Percentiles rank a stretch among this genome's conserved stretches.
Evolutionary conservation across 2,329 filamentous ascomycete species (phyloP).

Genomic region (Exophiala viscosa): DNA sequence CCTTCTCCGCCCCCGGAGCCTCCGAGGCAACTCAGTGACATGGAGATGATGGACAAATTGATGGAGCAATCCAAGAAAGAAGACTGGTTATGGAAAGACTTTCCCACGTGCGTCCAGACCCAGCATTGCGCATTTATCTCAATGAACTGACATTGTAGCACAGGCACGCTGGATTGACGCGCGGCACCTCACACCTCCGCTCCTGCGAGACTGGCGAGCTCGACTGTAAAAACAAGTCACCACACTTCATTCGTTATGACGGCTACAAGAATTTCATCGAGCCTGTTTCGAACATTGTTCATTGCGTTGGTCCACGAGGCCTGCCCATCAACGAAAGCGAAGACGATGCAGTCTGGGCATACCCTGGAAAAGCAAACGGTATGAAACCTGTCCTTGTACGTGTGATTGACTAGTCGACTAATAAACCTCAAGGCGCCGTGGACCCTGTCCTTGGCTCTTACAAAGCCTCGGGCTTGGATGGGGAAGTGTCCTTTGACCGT

Average conservation of each 20-base stretch:
- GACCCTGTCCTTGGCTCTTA: conserved; percentile 57
- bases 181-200: conserved; percentile 25
- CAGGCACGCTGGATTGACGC: conserved; percentile 28
- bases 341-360: conserved; percentile 63
- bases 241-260: conserved; percentile 28
- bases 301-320: conserved; percentile 61
- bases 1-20: conserved; percentile 10
- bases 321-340: conserved; percentile 51
- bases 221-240: conserved; percentile 25
- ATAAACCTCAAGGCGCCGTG: conserved; percentile 25
- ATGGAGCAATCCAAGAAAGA: conserved; percentile 24
- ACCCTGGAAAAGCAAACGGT: conserved; percentile 33
- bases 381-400: neutral
- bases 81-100: conserved; percentile 30
- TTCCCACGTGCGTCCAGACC: conserved; percentile 20
- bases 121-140: neutral
- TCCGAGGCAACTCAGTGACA: conserved; percentile 18
- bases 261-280: conserved; percentile 27
- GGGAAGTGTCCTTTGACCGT: conserved; percentile 65
- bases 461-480: conserved; percentile 58
- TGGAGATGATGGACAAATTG: conserved; percentile 23
- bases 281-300: conserved; percentile 39
- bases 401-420: neutral
- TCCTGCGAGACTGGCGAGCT: conserved; percentile 23
- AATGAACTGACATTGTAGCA: conserved; percentile 1